Percentiles rank a stretch among this genome's conserved stretches.
Conservation (phyloP, 805 yeast species). For the Sungouiozyma intestinalis region DNA sequence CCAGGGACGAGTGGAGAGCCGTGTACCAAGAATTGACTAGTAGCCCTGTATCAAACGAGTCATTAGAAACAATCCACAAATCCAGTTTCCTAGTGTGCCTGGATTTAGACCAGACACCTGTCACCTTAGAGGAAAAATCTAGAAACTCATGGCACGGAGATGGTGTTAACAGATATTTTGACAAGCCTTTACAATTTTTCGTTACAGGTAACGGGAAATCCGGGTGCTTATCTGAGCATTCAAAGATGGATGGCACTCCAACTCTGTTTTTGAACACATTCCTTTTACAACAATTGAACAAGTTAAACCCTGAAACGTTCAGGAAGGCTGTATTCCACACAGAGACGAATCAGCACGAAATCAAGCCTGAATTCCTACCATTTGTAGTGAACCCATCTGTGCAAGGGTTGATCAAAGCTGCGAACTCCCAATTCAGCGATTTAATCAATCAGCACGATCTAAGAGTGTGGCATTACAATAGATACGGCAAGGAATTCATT, state of each 20-base stretch:
- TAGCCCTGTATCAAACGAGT: constrained; percentile 50
- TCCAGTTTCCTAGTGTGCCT: constrained; percentile 74
- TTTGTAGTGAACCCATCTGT: constrained; percentile 52
- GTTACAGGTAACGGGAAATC: constrained; percentile 75
- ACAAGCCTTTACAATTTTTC: constrained; percentile 82
- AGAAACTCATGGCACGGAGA: constrained; percentile 91
- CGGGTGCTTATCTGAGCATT: constrained; percentile 93
- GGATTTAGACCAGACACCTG: constrained; percentile 54
- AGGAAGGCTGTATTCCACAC: not conserved
- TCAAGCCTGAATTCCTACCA: constrained; percentile 22
- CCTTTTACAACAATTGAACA: constrained; percentile 46
- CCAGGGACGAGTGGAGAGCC: constrained; percentile 72
- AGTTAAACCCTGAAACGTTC: constrained; percentile 32
- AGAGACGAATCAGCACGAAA: not conserved
- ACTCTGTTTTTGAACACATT: constrained; percentile 79
- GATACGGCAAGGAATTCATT: constrained; percentile 78
- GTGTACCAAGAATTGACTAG: constrained; percentile 47
- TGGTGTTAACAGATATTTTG: constrained; percentile 82
- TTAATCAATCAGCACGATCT: constrained; percentile 56
- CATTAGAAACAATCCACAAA: constrained; percentile 59
- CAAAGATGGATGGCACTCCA: constrained; percentile 97
- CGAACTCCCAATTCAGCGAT: constrained; percentile 44
- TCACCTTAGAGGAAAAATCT: constrained; percentile 74
- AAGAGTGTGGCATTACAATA: constrained; percentile 68
- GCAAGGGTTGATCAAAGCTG: constrained; percentile 41